Evolutionary conservation across 2,329 filamentous ascomycete genomes (phyloP).

Genomic region (Paraconiothyrium brasiliense): DNA sequence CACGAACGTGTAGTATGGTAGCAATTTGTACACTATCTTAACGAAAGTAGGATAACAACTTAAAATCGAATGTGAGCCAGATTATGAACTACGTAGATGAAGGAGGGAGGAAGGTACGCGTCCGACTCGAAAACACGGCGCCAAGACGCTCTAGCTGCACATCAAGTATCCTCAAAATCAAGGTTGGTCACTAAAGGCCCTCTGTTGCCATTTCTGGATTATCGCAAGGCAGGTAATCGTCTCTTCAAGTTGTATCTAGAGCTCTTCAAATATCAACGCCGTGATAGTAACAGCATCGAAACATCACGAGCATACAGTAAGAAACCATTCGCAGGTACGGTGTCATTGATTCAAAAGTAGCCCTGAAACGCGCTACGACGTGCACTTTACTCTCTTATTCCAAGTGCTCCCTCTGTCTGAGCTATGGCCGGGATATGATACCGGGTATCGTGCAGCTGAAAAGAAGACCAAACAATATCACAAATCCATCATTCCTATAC

Average conservation of each 20-base stretch:
- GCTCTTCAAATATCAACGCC: too few species aligned
- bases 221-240: too few species aligned
- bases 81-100: not conserved
- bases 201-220: too few species aligned
- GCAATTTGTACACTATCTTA: too few species aligned
- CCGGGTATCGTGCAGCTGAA: slow-evolving; percentile 43
- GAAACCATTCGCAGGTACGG: not conserved
- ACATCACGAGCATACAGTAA: not conserved
- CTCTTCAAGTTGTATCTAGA: too few species aligned
- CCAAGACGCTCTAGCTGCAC: not conserved
- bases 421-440: slow-evolving; percentile 21
- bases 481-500: slow-evolving; percentile 23
- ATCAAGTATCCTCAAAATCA: not conserved
- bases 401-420: slow-evolving; percentile 17
- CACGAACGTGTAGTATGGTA: too few species aligned
- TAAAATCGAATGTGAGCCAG: too few species aligned
- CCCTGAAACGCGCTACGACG: not conserved
- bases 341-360: slow-evolving; percentile 4
- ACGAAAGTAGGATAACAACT: too few species aligned
- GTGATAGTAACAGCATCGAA: not conserved
- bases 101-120: not conserved
- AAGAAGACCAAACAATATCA: slow-evolving; percentile 26
- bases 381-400: not conserved
- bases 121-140: not conserved
- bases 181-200: not conserved